These are phyloP conservation scores for Vishniacozyma victoriae DNA, from an alignment of 768 basidiomycete species.

Conservation along the genomic window DNA sequence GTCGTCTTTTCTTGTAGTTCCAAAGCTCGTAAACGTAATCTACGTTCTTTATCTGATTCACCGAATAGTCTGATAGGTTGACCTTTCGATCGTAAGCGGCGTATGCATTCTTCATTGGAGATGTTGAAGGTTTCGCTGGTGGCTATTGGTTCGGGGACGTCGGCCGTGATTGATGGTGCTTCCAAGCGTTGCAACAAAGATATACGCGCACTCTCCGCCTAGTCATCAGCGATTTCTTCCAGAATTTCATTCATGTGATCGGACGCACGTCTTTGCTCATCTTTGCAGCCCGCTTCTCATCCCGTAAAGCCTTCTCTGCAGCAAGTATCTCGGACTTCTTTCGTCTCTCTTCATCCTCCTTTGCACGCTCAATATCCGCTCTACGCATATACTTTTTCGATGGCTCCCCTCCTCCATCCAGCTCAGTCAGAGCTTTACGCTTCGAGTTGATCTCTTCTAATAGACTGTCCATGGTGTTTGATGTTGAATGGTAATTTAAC, in stretches of 20 bases:
- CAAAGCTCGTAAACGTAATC: conserved; percentile 80
- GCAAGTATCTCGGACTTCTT: conserved; percentile 38
- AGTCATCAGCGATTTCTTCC: not conserved
- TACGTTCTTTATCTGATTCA: conserved; percentile 88
- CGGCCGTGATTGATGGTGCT: not conserved
- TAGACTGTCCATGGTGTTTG: conserved; percentile 80
- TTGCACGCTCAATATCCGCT: conserved; percentile 71
- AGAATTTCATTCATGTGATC: not conserved
- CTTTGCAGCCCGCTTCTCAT: conserved; percentile 32
- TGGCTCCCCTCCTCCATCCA: conserved; percentile 47
- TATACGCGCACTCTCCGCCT: no score
- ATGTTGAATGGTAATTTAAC: no score
- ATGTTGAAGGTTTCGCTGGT: conserved; percentile 66
- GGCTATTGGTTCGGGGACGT: not conserved
- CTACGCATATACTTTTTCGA: conserved; percentile 74
- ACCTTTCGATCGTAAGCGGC: conserved; percentile 79
- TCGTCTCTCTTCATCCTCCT: conserved; percentile 49
- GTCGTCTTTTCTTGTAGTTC: conserved; percentile 80
- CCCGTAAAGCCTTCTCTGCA: conserved; percentile 30
- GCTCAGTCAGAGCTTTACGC: conserved; percentile 64
- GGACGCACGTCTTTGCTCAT: conserved; percentile 19
- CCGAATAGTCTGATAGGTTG: conserved; percentile 93
- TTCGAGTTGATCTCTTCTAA: conserved; percentile 83
- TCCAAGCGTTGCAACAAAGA: not conserved
- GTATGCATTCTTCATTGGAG: conserved; percentile 84